Base-by-base conservation (phyloP, 768 basidiomycete genomes). In the Pulveroboletus sp. region DNA sequence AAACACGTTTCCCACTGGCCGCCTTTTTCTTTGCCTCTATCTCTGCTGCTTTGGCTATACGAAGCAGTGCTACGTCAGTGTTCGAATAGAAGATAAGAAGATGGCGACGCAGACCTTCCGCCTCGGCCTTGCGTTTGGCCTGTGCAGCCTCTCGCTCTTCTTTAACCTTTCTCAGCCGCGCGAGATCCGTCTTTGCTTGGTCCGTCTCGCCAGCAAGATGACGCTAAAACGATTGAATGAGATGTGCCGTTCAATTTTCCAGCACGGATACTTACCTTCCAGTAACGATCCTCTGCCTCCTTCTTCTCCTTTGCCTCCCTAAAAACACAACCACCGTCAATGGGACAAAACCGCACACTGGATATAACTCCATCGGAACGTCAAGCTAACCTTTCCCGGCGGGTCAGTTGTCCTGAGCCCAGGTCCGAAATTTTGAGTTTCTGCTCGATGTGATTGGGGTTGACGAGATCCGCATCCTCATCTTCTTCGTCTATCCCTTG, bases 221-320 rank as follows among this genome's bases (percentile, higher is more conserved):
- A 27, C 88, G 73, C 87, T 88, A 56, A 6, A 8, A 34, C 9
- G 5, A 12, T 43, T 24, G 37, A 4, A 29, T 48, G 42, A 54
- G 22, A 48, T 50, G 1, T 26, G 48, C 26, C 14, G 16, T 46
- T 34, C 27, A 44, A 49, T 45, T 12, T 2, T 3, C 19, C 19
- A 61, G 31, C 22, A 14, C 22, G 12, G 12, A 11, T 13, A 54
- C 73, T 1, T 23, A 89, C 86, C 80, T 94, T 91, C 84, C 85
- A 85, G 67, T 95, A 95, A 22, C 79, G 74, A 23, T 92, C 90
- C 63, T 89, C 81, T 2, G 92, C 89, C 1, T 93, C 92, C 60
- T 87, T 78, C 73, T 93, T 93, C 69, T 94, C 92, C 64, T 93
- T 93, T 63, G 83, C 85, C 63, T 96, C 94, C 56, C 93, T 93